Base-by-base conservation (phyloP, 164 flowering plant genomes). In the Nymphaea colorata region DNA sequence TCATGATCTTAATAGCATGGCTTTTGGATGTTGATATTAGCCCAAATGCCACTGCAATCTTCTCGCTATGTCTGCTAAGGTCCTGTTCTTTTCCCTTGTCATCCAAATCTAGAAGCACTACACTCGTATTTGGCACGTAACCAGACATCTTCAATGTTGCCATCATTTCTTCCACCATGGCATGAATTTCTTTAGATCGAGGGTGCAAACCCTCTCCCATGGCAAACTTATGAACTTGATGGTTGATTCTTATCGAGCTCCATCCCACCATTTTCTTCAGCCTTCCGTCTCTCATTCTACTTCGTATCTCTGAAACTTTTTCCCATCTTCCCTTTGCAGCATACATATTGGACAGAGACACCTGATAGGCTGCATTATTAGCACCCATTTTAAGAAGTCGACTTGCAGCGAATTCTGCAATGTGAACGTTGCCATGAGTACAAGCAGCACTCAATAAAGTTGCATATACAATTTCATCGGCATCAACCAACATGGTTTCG, bases 231-330 rank as follows among this genome's bases (percentile, higher is more conserved):
- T 84, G 83, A 70, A 84, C 72, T 16, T 55, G 70, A 42, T 87
- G 88, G 70, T 87, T 81, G 44, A 85, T 68, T 66, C 79, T 87
- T 64, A 86, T 81, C 89, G 83, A 84, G 71, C 89, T 85, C 71
- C 86, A 82, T 3, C 87, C 89, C 5, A 89, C 87, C 42, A 84
- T 83, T 75, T 87, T 87, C 76, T 79, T 79, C 42, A 85, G 72
- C 62, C 78, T 80, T 80, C 74, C 74, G 59, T 79, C 76, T 75
- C 80, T 87, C 87, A 87, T 85, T 76, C 16, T 74, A 68, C 80
- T 68, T 71, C 92, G 81, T 67, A 82, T 76, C 57, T 76, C 69
- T 5, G 83, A 72, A 69, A 84, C 87, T 41, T 62, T 82, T 10
- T 80, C 83, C 87, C 89, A 87, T 41, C 77, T 70, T 61, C 80